A percentile compares a stretch with the other conserved stretches of the same genome.
These are phyloP conservation scores for Paramecium caudatum DNA, from an alignment of 73 alveolate species.

Conservation along the genomic window DNA sequence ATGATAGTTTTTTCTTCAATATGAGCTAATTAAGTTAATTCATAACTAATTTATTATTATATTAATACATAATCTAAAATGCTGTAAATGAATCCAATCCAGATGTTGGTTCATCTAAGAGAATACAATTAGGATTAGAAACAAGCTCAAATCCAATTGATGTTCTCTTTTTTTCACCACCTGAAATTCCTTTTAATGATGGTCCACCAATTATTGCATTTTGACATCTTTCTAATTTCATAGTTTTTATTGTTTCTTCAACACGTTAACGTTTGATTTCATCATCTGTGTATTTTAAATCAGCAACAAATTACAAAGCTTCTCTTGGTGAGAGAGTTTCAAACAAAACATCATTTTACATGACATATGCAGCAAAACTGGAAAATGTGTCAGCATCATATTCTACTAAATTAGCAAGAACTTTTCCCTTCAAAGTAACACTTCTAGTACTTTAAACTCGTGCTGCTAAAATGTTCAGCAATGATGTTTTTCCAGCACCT, in stretches of 20 bases:
- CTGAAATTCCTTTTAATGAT: constrained; percentile 92
- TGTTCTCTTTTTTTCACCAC: constrained; percentile 97
- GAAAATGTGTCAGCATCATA: constrained; percentile 82
- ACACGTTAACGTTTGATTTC: constrained; percentile 80
- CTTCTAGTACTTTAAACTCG: constrained; percentile 78
- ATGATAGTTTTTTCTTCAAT: constrained; percentile 76
- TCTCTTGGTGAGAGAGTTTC: constrained; percentile 92
- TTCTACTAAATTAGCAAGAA: constrained; percentile 84
- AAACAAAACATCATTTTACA: constrained; percentile 92
- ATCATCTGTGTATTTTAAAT: constrained; percentile 82
- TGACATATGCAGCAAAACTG: constrained; percentile 88
- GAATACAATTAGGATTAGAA: constrained; percentile 92
- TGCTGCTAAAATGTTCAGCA: constrained; percentile 90
- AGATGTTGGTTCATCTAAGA: constrained; percentile 96
- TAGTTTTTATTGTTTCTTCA: constrained; percentile 82
- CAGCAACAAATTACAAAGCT: constrained; percentile 91
- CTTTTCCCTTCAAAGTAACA: constrained; percentile 85
- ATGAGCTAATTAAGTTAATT: constrained; percentile 14
- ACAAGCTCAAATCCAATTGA: constrained; percentile 97
- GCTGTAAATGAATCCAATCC: constrained; percentile 95
- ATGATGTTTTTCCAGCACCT: constrained; percentile 98
- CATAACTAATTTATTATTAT: constrained; percentile 57
- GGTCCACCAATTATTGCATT: constrained; percentile 93
- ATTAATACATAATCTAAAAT: constrained; percentile 59
- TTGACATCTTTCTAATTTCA: constrained; percentile 87